Base-by-base conservation (phyloP, 2,329 filamentous ascomycete genomes). In the Myriangium duriaei region DNA sequence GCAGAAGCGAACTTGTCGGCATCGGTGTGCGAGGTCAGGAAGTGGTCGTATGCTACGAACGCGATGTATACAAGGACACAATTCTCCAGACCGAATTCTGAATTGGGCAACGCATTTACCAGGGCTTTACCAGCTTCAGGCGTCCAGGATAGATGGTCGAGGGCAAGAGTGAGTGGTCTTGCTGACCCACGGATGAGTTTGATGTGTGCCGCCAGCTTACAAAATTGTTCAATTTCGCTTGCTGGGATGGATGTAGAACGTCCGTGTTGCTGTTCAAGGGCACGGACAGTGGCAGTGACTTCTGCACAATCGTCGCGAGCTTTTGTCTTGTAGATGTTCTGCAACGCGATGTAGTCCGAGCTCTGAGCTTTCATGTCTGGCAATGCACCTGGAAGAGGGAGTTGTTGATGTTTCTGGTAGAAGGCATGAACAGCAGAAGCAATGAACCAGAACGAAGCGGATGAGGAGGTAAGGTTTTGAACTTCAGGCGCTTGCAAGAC, bases 341-440 rank as follows among this genome's bases (percentile, higher is more conserved):
- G 91, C 10, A 98, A 70, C 50, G 78, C 70, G 47, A 98, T 80
- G 62, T 98, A 98, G 45, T 92, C 81, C 40, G 71, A 75, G 3
- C 87, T 94, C 54, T 88, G 75, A 2, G 91, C 86, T 64, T 98
- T 98, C 91, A 98, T 98, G 57, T 98, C 91, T 2, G 92, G 91
- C 2, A 98, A 67, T 3, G 80, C 77, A 10, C 91, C 92, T 1
- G 87, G 80, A 0, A 98, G 67, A 11, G 91, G 91, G 4, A 98
- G 69, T 17, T 79, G 70, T 5, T 69, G 63, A 54, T 95, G 76
- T 39, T 74, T 74, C 7, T 71, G 59, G 57, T 88, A 79, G 58
- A 98, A 98, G 13, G 70, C 54, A 43, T 76, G 76, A 39, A 96
- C 69, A 0, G 88, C 87, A 39, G 76, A 71, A 6, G 83, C 81